These are phyloP conservation scores for Lunularia cruciata DNA, from an alignment of 225 moss, liverwort and hornwort genomes.

Conservation along the genomic window DNA sequence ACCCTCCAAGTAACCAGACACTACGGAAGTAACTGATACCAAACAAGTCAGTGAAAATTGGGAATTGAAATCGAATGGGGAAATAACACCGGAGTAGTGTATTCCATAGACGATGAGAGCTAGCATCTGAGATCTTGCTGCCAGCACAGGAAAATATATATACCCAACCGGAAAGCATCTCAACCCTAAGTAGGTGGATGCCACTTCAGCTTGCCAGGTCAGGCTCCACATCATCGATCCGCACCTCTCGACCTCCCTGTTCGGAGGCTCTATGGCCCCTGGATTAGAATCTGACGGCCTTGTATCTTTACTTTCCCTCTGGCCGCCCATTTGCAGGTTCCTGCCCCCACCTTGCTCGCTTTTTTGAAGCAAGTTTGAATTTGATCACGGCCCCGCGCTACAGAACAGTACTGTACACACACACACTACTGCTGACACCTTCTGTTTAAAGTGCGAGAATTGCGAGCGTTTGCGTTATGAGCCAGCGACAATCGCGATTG, in stretches of 20 bases:
- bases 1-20: conserved; percentile 14
- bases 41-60: too few relatives aligned
- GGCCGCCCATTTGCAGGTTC: conserved; percentile 11
- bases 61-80: background rate
- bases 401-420: too few relatives aligned
- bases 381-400: conserved; percentile 10
- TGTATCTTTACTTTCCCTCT: background rate
- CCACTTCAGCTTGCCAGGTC: conserved; percentile 23
- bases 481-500: too few relatives aligned
- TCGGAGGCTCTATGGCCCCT: background rate
- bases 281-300: background rate
- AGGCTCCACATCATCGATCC: conserved; percentile 25
- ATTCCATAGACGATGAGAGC: too few relatives aligned
- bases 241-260: background rate
- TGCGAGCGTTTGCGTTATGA: too few relatives aligned
- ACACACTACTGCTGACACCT: too few relatives aligned
- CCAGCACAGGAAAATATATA: conserved; percentile 23
- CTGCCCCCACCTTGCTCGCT: conserved; percentile 1
- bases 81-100: too few relatives aligned
- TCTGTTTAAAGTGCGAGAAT: too few relatives aligned
- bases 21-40: too few relatives aligned
- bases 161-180: conserved; percentile 13
- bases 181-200: conserved; percentile 26
- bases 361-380: conserved; percentile 14
- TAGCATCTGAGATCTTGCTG: background rate